A percentile compares a stretch with the other conserved stretches of the same genome.
Conservation (phyloP, 441 rosid species). For the Aquilaria agallochum region DNA sequence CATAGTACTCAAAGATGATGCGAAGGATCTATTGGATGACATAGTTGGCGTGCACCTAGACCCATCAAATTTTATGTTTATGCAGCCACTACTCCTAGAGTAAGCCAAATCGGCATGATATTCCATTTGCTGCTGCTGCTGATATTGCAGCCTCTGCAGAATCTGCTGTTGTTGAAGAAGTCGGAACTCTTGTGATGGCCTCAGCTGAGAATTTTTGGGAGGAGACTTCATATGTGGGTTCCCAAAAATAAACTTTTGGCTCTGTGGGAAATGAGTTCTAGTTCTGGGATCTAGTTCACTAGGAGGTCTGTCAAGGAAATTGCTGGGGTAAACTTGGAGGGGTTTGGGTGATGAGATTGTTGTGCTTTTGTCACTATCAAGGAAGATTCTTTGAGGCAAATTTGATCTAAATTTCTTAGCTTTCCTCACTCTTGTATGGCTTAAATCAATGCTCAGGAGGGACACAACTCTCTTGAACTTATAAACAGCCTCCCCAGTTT, state of each 20-base stretch:
- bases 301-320: slow-evolving; percentile 25
- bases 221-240: slow-evolving; percentile 30
- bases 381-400: slow-evolving; percentile 46
- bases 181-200: slow-evolving; percentile 31
- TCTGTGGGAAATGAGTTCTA: slow-evolving; percentile 21
- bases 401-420: slow-evolving; percentile 32
- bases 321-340: slow-evolving; percentile 48
- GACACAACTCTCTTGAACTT: slow-evolving; percentile 55
- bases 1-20: slow-evolving; percentile 54
- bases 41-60: slow-evolving; percentile 52
- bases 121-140: slow-evolving; percentile 23
- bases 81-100: slow-evolving; percentile 43
- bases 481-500: slow-evolving; percentile 47
- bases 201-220: slow-evolving; percentile 22
- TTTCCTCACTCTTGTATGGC: slow-evolving; percentile 53
- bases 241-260: slow-evolving; percentile 28
- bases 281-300: slow-evolving; percentile 30
- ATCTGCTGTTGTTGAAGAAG: slow-evolving; percentile 45
- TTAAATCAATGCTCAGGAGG: slow-evolving; percentile 36
- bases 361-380: slow-evolving; percentile 40
- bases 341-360: slow-evolving; percentile 60
- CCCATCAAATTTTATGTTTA: slow-evolving; percentile 61
- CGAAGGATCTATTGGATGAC: slow-evolving; percentile 53
- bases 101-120: slow-evolving; percentile 38
- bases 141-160: slow-evolving; percentile 21